Evolutionary conservation across 225 moss, liverwort and hornwort genomes (phyloP), one percentile per base, ranked within the genome.

Genomic region (Sphagnum tenellum): DNA sequence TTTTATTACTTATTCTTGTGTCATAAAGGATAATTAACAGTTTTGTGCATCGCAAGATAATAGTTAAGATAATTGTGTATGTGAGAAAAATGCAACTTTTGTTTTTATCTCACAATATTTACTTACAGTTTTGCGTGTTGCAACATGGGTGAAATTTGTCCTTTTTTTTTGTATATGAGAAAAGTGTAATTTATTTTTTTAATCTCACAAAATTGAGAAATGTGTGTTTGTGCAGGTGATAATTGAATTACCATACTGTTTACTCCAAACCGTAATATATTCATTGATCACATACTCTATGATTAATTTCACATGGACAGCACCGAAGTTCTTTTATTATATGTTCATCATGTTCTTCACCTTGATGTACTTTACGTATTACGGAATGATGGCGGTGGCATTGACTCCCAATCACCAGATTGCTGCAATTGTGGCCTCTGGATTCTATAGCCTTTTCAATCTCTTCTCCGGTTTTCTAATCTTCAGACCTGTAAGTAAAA

Each of bases 381-480:
- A 80, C 55, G 84, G 84, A 61, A 84, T 84, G 80, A 84, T 84
- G 84, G 71, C 80, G 55, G 84, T 84, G 57, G 84, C 80, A 9
- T 75, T 84, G 57, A 84, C 84, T 47, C 80, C 84, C 2, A 84
- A 84, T 59, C 80, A 84, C 66, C 84, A 80, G 73, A 80, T 84
- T 52, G 84, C 80, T 7, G 84, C 84, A 11, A 84, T 84, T 56
- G 75, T 84, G 12, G 77, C 84, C 58, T 84, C 84, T 0, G 84
- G 77, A 7, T 81, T 84, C 50, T 84, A 84, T 67, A 73, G 80
- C 66, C 70, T 84, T 67, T 84, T 84, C 73, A 84, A 84, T 69
- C 84, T 84, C 75, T 84, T 84, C 75, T 81, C 84, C 2, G 84
- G 84, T 46, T 84, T 84, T 71, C 74, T 84, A 62, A 75, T 84